Base-by-base conservation (phyloP, 768 basidiomycete species). In the Hypholoma sublateritium region DNA sequence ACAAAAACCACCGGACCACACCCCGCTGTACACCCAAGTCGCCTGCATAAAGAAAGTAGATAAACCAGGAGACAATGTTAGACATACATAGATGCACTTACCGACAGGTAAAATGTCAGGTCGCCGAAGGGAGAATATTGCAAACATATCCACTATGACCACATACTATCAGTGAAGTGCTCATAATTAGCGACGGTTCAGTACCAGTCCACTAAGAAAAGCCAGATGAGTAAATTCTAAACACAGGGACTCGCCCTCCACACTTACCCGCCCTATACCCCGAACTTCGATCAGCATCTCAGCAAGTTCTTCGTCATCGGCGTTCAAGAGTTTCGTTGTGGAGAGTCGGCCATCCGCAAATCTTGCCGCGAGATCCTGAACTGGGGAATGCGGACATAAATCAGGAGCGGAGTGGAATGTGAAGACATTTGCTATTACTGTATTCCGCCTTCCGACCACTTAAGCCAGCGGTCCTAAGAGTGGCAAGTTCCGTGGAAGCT, bases 371-470 rank as follows among this genome's bases (percentile, higher is more conserved):
- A 96, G 76, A 65, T 92, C 91, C 32, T 82, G 77, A 34, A 96
- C 93, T 93, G 51, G 16, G 53, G n/a, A 17, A 35, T 19, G 19
- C 16, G 39, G 43, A 45, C 46, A 58, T 46, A 49, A 6, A 34
- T 39, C 37, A 24, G 39, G 49, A 59, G 13, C 35, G 50, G 37
- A 25, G 42, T 56, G 22, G n/a, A 11, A 37, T 16, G 37, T 21
- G 8, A 49, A 49, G 34, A 6, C 5, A 67, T 14, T 5, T 32
- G 32, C 21, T 9, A 82, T 64, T 53, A 91, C 92, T 82, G 70
- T 97, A 97, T 74, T 95, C 92, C 2, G 90, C 91, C 69, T 97
- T 97, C n/a, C 93, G 78, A 14, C 73, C 80, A 59, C 89, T 92
- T 55, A 96, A 70, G 0, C 95, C 95, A 7, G 89, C 93, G 5